These are phyloP conservation scores for Scedosporium boydii DNA, from an alignment of 2,329 filamentous ascomycete species.

Conservation along the genomic window DNA sequence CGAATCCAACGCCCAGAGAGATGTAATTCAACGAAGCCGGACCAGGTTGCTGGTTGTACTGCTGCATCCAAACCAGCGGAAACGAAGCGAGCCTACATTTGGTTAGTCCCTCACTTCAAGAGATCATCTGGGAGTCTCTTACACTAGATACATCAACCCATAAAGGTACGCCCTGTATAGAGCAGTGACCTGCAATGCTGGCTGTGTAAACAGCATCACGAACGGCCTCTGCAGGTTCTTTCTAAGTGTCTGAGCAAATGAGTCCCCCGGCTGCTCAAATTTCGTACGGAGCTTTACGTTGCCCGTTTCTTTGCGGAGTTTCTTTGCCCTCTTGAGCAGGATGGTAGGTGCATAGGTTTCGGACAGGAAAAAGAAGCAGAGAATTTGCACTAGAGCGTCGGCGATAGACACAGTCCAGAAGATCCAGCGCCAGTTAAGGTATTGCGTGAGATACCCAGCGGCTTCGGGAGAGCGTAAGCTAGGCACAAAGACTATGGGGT, in stretches of 20 bases:
- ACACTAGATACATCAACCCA: constrained; percentile 43
- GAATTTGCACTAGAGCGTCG: constrained; percentile 21
- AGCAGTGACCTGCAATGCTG: constrained; percentile 38
- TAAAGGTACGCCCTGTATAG: constrained; percentile 41
- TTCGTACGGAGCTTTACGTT: constrained; percentile 18
- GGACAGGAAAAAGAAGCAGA: constrained; percentile 25
- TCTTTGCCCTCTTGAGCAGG: constrained; percentile 17
- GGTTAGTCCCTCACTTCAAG: not conserved
- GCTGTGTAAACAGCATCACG: constrained; percentile 38
- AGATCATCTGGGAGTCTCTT: constrained; percentile 8
- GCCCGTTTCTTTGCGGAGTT: constrained; percentile 18
- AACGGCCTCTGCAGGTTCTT: constrained; percentile 33
- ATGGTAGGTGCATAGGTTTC: constrained; percentile 29
- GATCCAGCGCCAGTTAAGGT: constrained; percentile 35
- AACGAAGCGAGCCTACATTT: constrained; percentile 36
- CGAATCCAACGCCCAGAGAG: constrained; percentile 39
- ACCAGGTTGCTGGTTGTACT: constrained; percentile 37
- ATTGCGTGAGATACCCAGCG: constrained; percentile 52
- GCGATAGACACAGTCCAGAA: constrained; percentile 32
- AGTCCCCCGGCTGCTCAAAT: constrained; percentile 16
- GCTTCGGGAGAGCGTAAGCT: constrained; percentile 17
- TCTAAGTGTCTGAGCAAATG: constrained; percentile 14
- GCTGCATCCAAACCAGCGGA: constrained; percentile 34
- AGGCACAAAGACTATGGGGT: not conserved
- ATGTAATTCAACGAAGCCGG: constrained; percentile 42